Base-by-base conservation (phyloP, 2,329 filamentous ascomycete species). In the Colletotrichum musicola region DNA sequence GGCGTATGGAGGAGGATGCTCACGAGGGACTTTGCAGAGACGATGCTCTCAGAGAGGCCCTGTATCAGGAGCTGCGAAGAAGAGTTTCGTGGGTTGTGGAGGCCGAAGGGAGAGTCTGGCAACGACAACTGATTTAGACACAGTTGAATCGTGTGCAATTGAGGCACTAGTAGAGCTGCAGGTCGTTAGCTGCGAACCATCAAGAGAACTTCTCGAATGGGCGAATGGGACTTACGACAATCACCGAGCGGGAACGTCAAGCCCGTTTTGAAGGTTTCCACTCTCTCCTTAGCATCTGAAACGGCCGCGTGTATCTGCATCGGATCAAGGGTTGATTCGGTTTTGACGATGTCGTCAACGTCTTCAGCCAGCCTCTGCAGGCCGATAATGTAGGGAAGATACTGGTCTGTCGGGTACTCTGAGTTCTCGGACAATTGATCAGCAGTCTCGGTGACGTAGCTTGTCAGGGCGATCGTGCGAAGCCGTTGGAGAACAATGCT, bases 401-500 rank as follows among this genome's bases (percentile, higher is more conserved):
- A 74, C 51, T 74, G 76, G 12, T 78, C 77, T 1, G 71, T 72
- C 1, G 75, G 68, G 1, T 65, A 60, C 0, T 70, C 62, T 1
- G 66, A 60, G 5, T 56, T 25, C 2, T 67, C 51, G 0, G 69
- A 63, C 2, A 78, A 71, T 1, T 49, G 59, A 6, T 74, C 72
- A 3, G 74, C 75, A 16, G 72, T 74, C 6, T 77, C 73, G 2
- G 73, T 69, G 18, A 78, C 73, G n/a, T 76, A 77, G 4, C 72
- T 72, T 0, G 69, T 74, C 18, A 74, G 75, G 35, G 73, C 63
- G 35, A 79, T 73, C 14, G 72, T 71, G 12, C 74, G 76, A 1
- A 75, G 73, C 25, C 79, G 78, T 63, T 78, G 77, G 2, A 79
- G 62, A 1, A 79, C 54, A 2, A 78, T 75, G 4, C 75, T 77